Evolutionary conservation across 2,329 filamentous ascomycete genomes (phyloP), one percentile per base, ranked within the genome.

Genomic region (Penicillium olsonii): DNA sequence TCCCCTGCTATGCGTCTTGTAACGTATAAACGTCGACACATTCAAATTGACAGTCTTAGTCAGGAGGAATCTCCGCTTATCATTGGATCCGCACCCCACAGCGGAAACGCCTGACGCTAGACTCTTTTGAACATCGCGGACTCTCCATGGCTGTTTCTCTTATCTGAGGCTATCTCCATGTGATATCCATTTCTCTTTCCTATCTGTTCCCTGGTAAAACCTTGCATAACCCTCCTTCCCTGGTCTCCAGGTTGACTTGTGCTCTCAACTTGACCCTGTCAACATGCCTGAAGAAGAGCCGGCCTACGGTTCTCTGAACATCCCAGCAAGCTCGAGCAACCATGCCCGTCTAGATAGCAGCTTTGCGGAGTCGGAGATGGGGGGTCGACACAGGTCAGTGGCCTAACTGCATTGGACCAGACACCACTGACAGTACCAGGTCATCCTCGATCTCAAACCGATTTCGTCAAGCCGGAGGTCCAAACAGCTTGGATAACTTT

Each of bases 401-500:
- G 52, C 45, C 15, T 37, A 24, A 33, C 31, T 18, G 31, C n/a
- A 41, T 38, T 39, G 34, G 14, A 5, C 22, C 9, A 45, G 46
- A 26, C 39, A 24, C 18, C 52, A 14, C 53, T 51, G 24, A 59
- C 53, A 33, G 18, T 31, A 22, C 27, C 38, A 67, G 66, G 50
- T 67, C 65, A 24, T 70, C 68, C 6, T 74, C 73, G n/a, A 64
- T 75, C 41, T 70, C 72, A 8, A 72, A 79, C 64, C 77, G 80
- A 6, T 55, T 76, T 24, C 64, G 72, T 58, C 85, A 95, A 53
- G 86, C 89, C 40, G 94, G 92, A 56, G 92, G 92, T 42, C 87
- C 92, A 53, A 97, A 97, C 76, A 95, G 89, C 70, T 88, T 97
- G 62, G 87, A 94, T 65, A 95, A 92, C 64, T 97, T 97, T 68